These are phyloP conservation scores for Schwanniomyces vanrijiae DNA, from an alignment of 805 yeast species.

Conservation along the genomic window DNA sequence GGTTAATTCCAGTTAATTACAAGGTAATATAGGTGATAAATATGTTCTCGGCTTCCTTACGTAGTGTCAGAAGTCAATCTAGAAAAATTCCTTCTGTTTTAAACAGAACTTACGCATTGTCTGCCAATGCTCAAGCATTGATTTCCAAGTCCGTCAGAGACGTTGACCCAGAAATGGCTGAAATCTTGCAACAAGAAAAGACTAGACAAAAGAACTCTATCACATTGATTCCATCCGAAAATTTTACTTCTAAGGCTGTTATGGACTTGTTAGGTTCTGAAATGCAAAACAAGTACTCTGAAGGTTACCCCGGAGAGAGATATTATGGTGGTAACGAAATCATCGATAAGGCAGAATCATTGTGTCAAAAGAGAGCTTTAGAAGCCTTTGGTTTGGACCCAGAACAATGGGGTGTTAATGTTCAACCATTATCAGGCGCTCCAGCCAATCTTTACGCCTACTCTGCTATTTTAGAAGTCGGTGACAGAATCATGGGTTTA, in stretches of 20 bases:
- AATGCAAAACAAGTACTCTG: conserved; percentile 98
- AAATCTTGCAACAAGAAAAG: conserved; percentile 75
- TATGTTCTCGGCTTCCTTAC: conserved; percentile 31
- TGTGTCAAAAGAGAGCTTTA: conserved; percentile 94
- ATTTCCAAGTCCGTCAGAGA: conserved; percentile 62
- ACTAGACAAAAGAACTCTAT: conserved; percentile 92
- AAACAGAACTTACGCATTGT: conserved; percentile 55
- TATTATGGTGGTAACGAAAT: conserved; percentile 98
- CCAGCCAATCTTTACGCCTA: conserved; percentile 98
- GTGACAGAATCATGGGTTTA: conserved; percentile 96
- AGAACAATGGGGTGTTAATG: conserved; percentile 96
- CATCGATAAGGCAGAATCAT: conserved; percentile 87
- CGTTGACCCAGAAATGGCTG: conserved; percentile 78
- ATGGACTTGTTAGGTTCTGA: conserved; percentile 96
- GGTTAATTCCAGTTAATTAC: background rate
- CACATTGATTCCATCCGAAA: conserved; percentile 94
- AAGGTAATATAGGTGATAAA: background rate
- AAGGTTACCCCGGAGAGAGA: conserved; percentile 98
- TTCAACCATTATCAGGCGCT: conserved; percentile 93
- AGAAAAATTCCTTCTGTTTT: conserved; percentile 9
- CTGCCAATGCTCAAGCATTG: conserved; percentile 63
- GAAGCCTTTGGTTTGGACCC: conserved; percentile 80
- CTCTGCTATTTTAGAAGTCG: conserved; percentile 92
- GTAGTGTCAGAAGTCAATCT: conserved; percentile 23
- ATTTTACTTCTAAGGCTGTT: conserved; percentile 94